Base-by-base conservation (phyloP, 2,329 filamentous ascomycete genomes). In the Diaporthe ampelina region DNA sequence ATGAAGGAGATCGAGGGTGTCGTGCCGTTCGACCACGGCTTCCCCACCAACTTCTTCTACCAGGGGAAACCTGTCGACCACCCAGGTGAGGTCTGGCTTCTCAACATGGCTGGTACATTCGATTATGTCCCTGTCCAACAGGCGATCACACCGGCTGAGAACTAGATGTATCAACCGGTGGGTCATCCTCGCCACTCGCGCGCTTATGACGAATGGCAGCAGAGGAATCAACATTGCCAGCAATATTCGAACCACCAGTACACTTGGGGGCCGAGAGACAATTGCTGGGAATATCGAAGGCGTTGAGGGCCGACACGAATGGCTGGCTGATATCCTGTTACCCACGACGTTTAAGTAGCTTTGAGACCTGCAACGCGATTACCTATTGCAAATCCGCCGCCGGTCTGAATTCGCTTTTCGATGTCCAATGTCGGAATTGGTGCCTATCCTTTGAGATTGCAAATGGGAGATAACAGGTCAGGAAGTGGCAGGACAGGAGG, bases 1-100 rank as follows among this genome's bases (percentile, higher is more conserved):
- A 89, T 95, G 35, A 82, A 89, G 50, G 88, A 91, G 77, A 91
- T 95, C 74, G 93, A 95, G 75, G 84, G 79, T 8, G 91, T 91
- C 0, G 86, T 85, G 48, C 84, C 85, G 0, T 93, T 94, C 76
- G 89, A 94, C 67, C 79, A 90, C 52, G 93, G 92, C 0, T 95
- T 94, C 82, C 93, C 93, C 75, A 89, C 85, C 79, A 90, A 94
- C 77, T 80, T 93, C 4, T 52, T 68, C 11, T 88, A 85, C 80
- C 83, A 83, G 2, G 76, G 79, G 4, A 81, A 83, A 29, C 78
- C 83, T 11, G 82, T 84, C 0, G 80, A 82, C 6, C 80, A 85
- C 43, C 80, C 81, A 0, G 82, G 83, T 56, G 81, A 88, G 11
- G 83, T 88, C 21, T 85, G 83, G 81, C 77, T 89, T 24, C 75